These are phyloP conservation scores for Earliella scabrosa DNA, from an alignment of 1,284 basidiomycete genomes.

Conservation along the genomic window DNA sequence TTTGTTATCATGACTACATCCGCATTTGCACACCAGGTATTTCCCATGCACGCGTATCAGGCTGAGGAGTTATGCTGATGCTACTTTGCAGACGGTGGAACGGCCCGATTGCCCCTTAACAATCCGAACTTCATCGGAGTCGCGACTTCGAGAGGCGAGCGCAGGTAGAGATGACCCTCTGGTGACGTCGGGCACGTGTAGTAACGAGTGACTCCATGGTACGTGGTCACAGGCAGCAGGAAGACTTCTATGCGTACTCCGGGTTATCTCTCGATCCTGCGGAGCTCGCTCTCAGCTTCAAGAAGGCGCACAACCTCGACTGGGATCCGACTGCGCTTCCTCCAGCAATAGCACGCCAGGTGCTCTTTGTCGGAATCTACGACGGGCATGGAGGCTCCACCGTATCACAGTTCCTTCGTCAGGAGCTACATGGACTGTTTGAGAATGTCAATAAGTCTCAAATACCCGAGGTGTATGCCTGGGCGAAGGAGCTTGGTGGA, in stretches of 20 bases:
- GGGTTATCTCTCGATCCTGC: slow-evolving; percentile 75
- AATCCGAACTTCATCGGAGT: slow-evolving; percentile 72
- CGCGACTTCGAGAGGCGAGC: slow-evolving; percentile 75
- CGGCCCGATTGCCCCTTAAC: slow-evolving; percentile 44
- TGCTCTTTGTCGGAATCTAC: slow-evolving; percentile 86
- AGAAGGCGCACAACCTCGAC: slow-evolving; percentile 62
- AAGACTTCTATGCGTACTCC: slow-evolving; percentile 82
- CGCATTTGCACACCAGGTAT: slow-evolving; percentile 63
- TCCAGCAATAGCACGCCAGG: slow-evolving; percentile 72
- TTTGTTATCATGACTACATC: slow-evolving; percentile 68
- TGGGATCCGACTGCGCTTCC: slow-evolving; percentile 73
- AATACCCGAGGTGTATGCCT: slow-evolving; percentile 76
- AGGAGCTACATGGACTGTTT: slow-evolving; percentile 80
- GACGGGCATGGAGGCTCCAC: slow-evolving; percentile 62
- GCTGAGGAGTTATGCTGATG: not conserved
- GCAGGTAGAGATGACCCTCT: slow-evolving; percentile 50
- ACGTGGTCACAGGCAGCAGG: slow-evolving; percentile 63
- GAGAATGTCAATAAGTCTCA: slow-evolving; percentile 73
- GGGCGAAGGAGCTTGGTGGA: slow-evolving; percentile 80
- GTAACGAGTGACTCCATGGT: not conserved
- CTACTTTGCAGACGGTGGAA: slow-evolving; percentile 35
- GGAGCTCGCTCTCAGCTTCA: slow-evolving; percentile 70
- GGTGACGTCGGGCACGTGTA: not conserved
- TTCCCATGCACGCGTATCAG: not conserved
- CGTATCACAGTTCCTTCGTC: slow-evolving; percentile 57